A percentile compares a stretch with the other conserved stretches of the same genome.
Conservation (phyloP, 805 yeast species). For the Candida ovalis region DNA sequence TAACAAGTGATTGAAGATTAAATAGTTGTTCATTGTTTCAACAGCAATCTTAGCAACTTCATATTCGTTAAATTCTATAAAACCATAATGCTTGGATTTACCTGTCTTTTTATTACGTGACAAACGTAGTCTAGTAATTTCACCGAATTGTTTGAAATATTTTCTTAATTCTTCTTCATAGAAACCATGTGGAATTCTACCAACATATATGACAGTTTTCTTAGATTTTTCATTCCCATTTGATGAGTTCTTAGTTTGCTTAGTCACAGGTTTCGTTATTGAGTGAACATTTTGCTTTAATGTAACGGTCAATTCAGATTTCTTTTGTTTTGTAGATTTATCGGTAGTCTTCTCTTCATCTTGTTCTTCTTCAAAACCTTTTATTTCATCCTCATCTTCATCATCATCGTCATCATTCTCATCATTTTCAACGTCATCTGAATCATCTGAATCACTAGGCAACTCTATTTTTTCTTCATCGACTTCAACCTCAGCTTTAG, state of each 20-base stretch:
- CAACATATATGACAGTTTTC: conserved; percentile 78
- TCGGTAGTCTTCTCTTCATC: background rate
- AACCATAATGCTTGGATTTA: conserved; percentile 86
- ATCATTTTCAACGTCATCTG: conserved; percentile 9
- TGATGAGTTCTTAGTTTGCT: conserved; percentile 4
- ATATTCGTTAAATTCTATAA: conserved; percentile 69
- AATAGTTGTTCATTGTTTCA: conserved; percentile 94
- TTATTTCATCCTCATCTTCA: conserved; percentile 15
- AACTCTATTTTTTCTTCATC: conserved; percentile 14
- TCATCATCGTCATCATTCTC: conserved; percentile 5
- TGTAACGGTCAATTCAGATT: conserved; percentile 6
- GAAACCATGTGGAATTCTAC: conserved; percentile 91
- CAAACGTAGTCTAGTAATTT: conserved; percentile 68
- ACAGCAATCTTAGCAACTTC: conserved; percentile 86
- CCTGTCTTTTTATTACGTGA: conserved; percentile 91
- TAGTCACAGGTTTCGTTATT: conserved; percentile 20
- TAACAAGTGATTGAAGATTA: conserved; percentile 81
- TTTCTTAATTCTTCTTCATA: conserved; percentile 74
- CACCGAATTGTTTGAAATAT: conserved; percentile 91
- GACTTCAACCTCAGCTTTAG: conserved; percentile 10
- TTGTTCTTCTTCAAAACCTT: conserved; percentile 16
- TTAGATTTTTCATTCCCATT: conserved; percentile 21
- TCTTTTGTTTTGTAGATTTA: background rate
- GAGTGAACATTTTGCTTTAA: conserved; percentile 20
- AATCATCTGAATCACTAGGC: conserved; percentile 9